Percentiles rank a stretch among this genome's conserved stretches.
These are phyloP conservation scores for Kluyveromyces aestuarii DNA, from an alignment of 805 yeast genomes.

Conservation along the genomic window DNA sequence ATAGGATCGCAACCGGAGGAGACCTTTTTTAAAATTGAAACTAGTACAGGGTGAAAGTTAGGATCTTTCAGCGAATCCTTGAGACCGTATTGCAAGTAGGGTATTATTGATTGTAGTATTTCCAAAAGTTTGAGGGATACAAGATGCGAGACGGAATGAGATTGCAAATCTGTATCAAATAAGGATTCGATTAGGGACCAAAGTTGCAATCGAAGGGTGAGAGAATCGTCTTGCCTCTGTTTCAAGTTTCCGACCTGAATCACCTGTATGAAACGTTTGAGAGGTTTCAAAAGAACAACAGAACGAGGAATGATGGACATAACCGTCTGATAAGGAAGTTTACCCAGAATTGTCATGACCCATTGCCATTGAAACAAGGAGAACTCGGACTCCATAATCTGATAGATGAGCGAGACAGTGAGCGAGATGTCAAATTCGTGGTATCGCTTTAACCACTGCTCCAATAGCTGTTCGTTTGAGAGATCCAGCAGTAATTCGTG, in stretches of 20 bases:
- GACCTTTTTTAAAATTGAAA: background rate
- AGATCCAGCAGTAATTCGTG: background rate
- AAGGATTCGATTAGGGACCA: conserved; percentile 2
- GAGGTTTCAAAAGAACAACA: conserved; percentile 9
- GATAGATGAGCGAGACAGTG: background rate
- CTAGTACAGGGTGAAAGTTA: conserved; percentile 1
- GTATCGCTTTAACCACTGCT: background rate
- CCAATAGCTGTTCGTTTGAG: background rate
- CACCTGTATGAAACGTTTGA: conserved; percentile 18
- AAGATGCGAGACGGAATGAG: background rate
- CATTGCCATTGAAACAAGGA: conserved; percentile 3
- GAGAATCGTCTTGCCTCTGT: conserved; percentile 23
- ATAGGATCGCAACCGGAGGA: background rate
- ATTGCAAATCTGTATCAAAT: background rate
- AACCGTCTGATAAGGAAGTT: background rate
- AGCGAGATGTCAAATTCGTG: background rate
- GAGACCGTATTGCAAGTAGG: conserved; percentile 2
- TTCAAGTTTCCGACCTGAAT: conserved; percentile 27
- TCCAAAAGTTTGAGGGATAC: background rate
- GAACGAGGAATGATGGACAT: background rate
- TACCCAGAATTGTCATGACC: conserved; percentile 2
- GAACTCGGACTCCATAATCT: conserved; percentile 1
- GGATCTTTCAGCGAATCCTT: background rate
- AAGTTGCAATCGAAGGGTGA: conserved; percentile 1
- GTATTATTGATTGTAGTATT: background rate